phyloP scores from a whole-genome alignment of 106 monocot genomes.

The Allium fistulosum region DNA sequence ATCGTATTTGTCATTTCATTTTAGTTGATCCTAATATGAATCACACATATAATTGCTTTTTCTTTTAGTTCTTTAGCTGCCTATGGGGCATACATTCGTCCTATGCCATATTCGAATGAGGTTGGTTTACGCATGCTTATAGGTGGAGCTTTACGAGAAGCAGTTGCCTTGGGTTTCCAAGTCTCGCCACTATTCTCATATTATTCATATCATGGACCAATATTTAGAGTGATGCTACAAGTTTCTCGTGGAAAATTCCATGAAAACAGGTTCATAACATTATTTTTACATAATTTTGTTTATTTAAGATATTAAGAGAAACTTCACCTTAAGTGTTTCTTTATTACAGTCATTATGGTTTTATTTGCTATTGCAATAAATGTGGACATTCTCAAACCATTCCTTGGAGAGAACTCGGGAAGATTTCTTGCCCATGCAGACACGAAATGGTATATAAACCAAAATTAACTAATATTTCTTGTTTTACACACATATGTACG shows the following conservation, averaged over 20 bases:
- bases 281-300: background rate
- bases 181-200: constrained; percentile 87
- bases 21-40: constrained; percentile 3
- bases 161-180: constrained; percentile 68
- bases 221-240: constrained; percentile 88
- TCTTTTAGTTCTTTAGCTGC: constrained; percentile 79
- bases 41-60: constrained; percentile 12
- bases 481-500: background rate
- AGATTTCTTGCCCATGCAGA: constrained; percentile 65
- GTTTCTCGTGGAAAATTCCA: constrained; percentile 49
- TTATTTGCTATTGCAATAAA: constrained; percentile 71
- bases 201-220: constrained; percentile 92
- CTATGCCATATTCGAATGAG: constrained; percentile 98
- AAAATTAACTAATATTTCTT: background rate
- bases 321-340: background rate
- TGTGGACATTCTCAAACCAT: constrained; percentile 86
- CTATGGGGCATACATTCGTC: constrained; percentile 93
- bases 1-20: background rate
- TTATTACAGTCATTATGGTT: constrained; percentile 65
- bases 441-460: constrained; percentile 35
- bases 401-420: constrained; percentile 66
- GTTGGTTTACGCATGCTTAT: constrained; percentile 94
- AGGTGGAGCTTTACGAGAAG: constrained; percentile 88
- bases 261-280: constrained; percentile 34
- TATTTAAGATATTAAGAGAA: background rate